Conservation (phyloP, 2,329 filamentous ascomycete species). For the Penicillium sp. region DNA sequence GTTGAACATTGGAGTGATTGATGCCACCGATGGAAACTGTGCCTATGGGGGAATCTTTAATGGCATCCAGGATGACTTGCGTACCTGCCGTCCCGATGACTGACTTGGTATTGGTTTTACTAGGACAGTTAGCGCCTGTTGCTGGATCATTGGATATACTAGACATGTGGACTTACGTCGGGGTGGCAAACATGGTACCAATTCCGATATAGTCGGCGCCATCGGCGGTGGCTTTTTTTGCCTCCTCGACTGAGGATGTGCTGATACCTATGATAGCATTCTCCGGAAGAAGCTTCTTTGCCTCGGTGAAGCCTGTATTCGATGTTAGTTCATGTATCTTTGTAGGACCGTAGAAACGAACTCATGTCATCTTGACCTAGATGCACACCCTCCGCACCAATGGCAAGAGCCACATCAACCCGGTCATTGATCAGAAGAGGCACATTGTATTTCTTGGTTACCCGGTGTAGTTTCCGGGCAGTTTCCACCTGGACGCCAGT, state of each 20-base stretch:
- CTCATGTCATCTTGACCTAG: conserved; percentile 92
- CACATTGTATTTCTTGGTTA: conserved; percentile 66
- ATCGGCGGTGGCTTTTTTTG: conserved; percentile 64
- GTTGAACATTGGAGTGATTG: conserved; percentile 70
- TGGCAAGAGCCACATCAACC: conserved; percentile 80
- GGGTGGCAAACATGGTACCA: conserved; percentile 82
- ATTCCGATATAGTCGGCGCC: conserved; percentile 92
- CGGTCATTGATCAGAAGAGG: conserved; percentile 92
- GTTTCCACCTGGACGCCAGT: conserved; percentile 68
- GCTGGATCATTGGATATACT: not conserved
- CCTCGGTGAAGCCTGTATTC: conserved; percentile 48
- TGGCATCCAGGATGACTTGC: conserved; percentile 60
- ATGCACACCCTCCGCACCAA: conserved; percentile 88
- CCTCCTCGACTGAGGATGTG: conserved; percentile 71
- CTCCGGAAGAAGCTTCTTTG: conserved; percentile 69
- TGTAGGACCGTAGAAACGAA: conserved; percentile 37
- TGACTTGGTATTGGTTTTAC: conserved; percentile 81
- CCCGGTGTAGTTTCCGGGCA: conserved; percentile 66
- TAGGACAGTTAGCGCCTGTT: conserved; percentile 32
- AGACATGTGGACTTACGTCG: conserved; percentile 57
- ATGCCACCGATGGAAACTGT: conserved; percentile 85
- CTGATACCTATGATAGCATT: conserved; percentile 85
- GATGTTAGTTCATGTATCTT: not conserved
- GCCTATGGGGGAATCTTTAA: conserved; percentile 50
- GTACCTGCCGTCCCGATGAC: conserved; percentile 74